Percentiles rank a stretch among this genome's conserved stretches.
Evolutionary conservation across 1,139 yeast species (phyloP).

Genomic region (Magnusiomyces magnusii): DNA sequence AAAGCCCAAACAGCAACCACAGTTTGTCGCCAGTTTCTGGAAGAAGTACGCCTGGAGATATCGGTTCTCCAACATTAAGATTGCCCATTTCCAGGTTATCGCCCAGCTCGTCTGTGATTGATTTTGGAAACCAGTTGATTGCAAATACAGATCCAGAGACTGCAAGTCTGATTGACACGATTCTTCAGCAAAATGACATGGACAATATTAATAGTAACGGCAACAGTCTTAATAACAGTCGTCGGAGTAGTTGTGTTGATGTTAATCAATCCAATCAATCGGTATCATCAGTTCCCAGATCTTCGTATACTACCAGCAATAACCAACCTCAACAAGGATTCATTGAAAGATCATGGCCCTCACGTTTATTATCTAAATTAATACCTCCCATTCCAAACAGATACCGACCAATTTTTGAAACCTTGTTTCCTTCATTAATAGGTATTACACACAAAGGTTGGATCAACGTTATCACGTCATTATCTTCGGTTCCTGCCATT

Average conservation of each 20-base stretch:
- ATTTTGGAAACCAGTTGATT: neutral
- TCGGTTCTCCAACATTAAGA: neutral
- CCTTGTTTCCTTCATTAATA: slow-evolving; percentile 26
- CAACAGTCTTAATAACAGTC: too few relatives aligned
- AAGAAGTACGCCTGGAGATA: neutral
- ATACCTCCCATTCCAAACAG: neutral
- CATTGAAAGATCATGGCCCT: neutral
- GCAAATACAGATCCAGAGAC: neutral
- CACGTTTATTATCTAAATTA: neutral
- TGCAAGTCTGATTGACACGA: neutral
- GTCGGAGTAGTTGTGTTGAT: too few relatives aligned
- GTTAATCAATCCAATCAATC: too few relatives aligned
- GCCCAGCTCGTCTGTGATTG: neutral
- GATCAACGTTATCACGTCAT: slow-evolving; percentile 27
- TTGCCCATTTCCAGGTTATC: neutral
- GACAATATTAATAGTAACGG: too few relatives aligned
- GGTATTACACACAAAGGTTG: slow-evolving; percentile 23
- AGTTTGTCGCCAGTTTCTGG: neutral
- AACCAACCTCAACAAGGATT: neutral
- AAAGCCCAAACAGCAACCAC: neutral
- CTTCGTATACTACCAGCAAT: too few relatives aligned
- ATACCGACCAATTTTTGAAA: neutral
- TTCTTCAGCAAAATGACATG: too few relatives aligned
- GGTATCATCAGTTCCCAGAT: too few relatives aligned
- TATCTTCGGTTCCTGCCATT: slow-evolving; percentile 40